Conservation (phyloP, 768 basidiomycete species). For the Boletus pseudo-olivaceus region DNA sequence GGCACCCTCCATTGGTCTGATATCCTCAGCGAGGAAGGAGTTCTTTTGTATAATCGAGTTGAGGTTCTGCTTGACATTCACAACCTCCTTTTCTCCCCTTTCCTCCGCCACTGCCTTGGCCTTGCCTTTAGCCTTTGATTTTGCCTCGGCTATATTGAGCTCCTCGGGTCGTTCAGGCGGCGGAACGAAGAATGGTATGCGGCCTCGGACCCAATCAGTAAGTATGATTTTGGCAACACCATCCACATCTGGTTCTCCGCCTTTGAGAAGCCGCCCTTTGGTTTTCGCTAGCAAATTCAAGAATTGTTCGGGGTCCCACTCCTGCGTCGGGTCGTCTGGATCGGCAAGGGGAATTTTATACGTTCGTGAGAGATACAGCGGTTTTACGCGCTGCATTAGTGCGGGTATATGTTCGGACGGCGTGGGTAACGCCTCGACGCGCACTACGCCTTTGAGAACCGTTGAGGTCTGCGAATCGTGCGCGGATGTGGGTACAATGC, state of each 20-base stretch:
- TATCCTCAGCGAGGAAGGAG: conserved; percentile 80
- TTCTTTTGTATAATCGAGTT: conserved; percentile 88
- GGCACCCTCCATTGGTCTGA: conserved; percentile 54
- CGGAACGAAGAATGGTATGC: conserved; percentile 93
- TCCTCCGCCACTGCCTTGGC: conserved; percentile 33
- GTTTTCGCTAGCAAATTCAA: conserved; percentile 82
- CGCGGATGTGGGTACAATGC: conserved; percentile 92
- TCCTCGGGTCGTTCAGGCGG: conserved; percentile 83
- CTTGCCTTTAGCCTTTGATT: conserved; percentile 51
- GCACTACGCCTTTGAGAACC: conserved; percentile 94
- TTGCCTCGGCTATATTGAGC: conserved; percentile 57
- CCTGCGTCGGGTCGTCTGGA: conserved; percentile 44
- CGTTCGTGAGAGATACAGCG: conserved; percentile 84
- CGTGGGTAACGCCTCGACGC: conserved; percentile 89
- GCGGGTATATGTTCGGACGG: conserved; percentile 91
- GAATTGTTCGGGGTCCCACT: conserved; percentile 75
- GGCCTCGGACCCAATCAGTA: conserved; percentile 95
- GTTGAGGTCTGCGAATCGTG: conserved; percentile 86
- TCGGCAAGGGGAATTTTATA: conserved; percentile 71
- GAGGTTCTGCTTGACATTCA: conserved; percentile 82
- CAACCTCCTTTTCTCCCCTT: conserved; percentile 36
- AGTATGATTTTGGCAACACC: conserved; percentile 92
- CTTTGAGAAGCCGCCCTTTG: conserved; percentile 88
- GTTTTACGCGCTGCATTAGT: conserved; percentile 88
- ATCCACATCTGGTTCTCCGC: conserved; percentile 92